Evolutionary conservation across 352 stramenopile species (phyloP), one percentile per base, ranked within the genome.

Genomic region (Phytophthora brassicae): DNA sequence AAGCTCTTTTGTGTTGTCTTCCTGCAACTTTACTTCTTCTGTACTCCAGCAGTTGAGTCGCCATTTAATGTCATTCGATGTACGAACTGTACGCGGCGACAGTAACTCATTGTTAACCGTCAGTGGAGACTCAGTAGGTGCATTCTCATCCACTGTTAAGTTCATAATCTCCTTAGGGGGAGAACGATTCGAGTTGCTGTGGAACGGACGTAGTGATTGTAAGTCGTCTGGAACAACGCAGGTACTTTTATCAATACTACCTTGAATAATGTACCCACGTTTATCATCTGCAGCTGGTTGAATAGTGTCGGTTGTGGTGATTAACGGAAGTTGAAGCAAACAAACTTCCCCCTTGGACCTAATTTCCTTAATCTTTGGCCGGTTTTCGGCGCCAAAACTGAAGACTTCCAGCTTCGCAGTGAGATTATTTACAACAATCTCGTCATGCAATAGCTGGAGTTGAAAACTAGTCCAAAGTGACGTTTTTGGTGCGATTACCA

Each of bases 221-320:
- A 90, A 36, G 3, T 67, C 55, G 3, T 64, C 51, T 0, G 79
- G 74, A 11, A 90, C 73, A 33, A 77, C 64, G 33, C 84, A 92
- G 16, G 60, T 61, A 7, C 46, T 46, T 46, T 60, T 70, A 56
- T 93, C 84, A 29, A 94, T 80, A 12, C 56, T 80, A 20, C 72
- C 80, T 66, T 93, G 77, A 9, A 94, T 44, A 14, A 92, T 89
- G 45, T 84, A 91, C 0, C 65, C 68, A 16, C 67, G 38, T 20
- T 68, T 70, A 35, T 74, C 66, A 46, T 70, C 61, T 23, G 33
- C 45, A 12, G 31, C n/a, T 39, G 49, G 36, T 16, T 63, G 26
- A 46, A 28, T 16, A 23, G 26, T 36, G 19, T 64, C 31, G 58
- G 64, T 23, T 4, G 68, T 38, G 8, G 61, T 54, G 17, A 75